These are phyloP conservation scores for Rubia peregrina DNA, from an alignment of 305 asterid species.

Conservation along the genomic window DNA sequence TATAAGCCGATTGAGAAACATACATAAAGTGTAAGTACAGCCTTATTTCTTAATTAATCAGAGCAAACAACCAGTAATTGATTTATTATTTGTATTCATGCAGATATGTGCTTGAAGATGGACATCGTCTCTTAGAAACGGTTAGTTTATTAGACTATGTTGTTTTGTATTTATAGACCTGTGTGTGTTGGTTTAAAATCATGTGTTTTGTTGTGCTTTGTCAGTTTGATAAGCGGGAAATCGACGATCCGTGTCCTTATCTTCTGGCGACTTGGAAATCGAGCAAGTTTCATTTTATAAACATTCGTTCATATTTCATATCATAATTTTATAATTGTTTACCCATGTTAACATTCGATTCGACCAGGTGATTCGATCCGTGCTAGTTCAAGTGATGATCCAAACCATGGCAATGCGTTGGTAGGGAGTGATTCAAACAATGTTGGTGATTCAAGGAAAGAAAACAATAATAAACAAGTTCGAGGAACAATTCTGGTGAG, in stretches of 20 bases:
- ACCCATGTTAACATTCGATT: neutral
- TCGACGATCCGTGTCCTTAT: conserved; percentile 43
- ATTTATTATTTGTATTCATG: neutral
- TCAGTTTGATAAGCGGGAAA: conserved; percentile 38
- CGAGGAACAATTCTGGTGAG: conserved; percentile 54
- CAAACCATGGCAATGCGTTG: neutral
- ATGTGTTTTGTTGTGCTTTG: neutral
- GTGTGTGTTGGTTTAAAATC: too few species aligned
- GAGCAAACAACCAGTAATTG: neutral
- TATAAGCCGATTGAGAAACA: conserved; percentile 29
- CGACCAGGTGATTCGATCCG: neutral
- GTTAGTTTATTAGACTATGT: conserved; percentile 26
- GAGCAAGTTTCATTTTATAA: conserved; percentile 23
- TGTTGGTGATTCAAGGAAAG: neutral
- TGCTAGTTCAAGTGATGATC: neutral
- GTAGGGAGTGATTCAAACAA: conserved; percentile 15
- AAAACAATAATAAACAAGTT: conserved; percentile 11
- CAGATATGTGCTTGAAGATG: conserved; percentile 67
- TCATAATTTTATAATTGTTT: neutral
- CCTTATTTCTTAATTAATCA: neutral
- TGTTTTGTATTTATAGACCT: too few species aligned
- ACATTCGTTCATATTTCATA: neutral
- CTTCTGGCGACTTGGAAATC: conserved; percentile 43
- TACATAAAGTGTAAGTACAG: conserved; percentile 46
- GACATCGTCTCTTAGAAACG: conserved; percentile 41